Percentiles rank a stretch among this genome's conserved stretches.
These are phyloP conservation scores for Lanmaoa rubissima DNA, from an alignment of 768 basidiomycete genomes.

Conservation along the genomic window DNA sequence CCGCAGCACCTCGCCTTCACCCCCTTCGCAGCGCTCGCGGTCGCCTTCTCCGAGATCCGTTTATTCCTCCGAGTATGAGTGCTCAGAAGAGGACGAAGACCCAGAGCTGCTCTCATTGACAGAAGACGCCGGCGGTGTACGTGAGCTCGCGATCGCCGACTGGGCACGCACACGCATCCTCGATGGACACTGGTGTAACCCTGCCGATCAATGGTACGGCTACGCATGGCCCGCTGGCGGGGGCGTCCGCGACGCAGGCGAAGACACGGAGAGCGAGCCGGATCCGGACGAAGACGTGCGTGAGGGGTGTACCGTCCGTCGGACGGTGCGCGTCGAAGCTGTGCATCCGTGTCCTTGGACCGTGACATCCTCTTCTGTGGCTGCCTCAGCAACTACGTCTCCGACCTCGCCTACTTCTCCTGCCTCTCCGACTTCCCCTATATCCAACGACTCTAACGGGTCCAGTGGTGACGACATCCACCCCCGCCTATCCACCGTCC, in stretches of 20 bases:
- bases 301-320: slow-evolving; percentile 18
- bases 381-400: slow-evolving; percentile 2
- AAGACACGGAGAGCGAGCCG: slow-evolving; percentile 30
- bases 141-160: slow-evolving; percentile 60
- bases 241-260: slow-evolving; percentile 28
- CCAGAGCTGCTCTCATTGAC: slow-evolving; percentile 42
- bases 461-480: slow-evolving; percentile 36
- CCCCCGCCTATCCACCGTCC: slow-evolving; percentile 47
- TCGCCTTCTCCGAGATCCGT: slow-evolving; percentile 31
- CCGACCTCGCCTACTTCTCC: slow-evolving; percentile 26
- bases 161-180: slow-evolving; percentile 72
- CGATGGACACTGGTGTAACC: slow-evolving; percentile 75
- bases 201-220: slow-evolving; percentile 66
- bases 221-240: slow-evolving; percentile 40
- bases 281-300: slow-evolving; percentile 24
- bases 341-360: slow-evolving; percentile 67
- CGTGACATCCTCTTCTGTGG: slow-evolving; percentile 15
- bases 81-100: slow-evolving; percentile 43
- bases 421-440: slow-evolving; percentile 17
- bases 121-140: slow-evolving; percentile 46
- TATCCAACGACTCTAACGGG: slow-evolving; percentile 5
- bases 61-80: slow-evolving; percentile 35
- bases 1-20: slow-evolving; percentile 27
- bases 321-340: slow-evolving; percentile 24
- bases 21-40: slow-evolving; percentile 31